Base-by-base conservation (phyloP, 169 alveolate species). In the Cryptosporidium viatorum region DNA sequence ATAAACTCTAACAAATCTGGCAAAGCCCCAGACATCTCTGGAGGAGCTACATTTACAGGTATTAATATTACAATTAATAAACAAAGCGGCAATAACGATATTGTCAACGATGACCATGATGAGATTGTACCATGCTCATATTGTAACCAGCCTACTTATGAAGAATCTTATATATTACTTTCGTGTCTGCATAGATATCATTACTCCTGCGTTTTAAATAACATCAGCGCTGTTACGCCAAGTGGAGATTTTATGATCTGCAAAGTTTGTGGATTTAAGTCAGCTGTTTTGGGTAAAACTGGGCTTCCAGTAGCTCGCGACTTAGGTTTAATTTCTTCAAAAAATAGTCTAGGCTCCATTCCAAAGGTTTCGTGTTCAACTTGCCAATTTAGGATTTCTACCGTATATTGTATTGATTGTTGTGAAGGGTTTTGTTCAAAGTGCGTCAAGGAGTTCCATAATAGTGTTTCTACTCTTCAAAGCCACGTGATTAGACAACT, bases 191-290 rank as follows among this genome's bases (percentile, higher is more conserved):
- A 80, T 59, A 59, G 89, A 39, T 65, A 62, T 65, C 89, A 80
- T 35, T 80, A 80, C 39, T 80, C 71, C 35, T 80, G 89, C 35
- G 89, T 80, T 45, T 50, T 80, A 31, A 80, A 58, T 45, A 65
- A 80, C 21, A 80, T 80, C 21, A 26, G 67, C 41, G 68, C 62
- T 8, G 26, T 80, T 45, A 43, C 89, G 39, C 80, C 59, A 9
- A 60, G 69, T 31, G 89, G 89, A 6, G 89, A 80, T 41, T 80
- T 80, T 50, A 80, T 80, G 89, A 31, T 62, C 23, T 80, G 89
- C 48, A 59, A 59, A n/a, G 75, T 80, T 43, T 80, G 89, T 65
- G 75, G 75, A 21, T 80, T 80, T 26, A 59, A 80, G 5, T 80
- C 89, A 8, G 89, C 89, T 26, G 75, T 80, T 29, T 26, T 80